Percentiles rank a stretch among this genome's conserved stretches.
Evolutionary conservation across 108 stramenopile species (phyloP).

Genomic region (Chaetoceros muelleri): DNA sequence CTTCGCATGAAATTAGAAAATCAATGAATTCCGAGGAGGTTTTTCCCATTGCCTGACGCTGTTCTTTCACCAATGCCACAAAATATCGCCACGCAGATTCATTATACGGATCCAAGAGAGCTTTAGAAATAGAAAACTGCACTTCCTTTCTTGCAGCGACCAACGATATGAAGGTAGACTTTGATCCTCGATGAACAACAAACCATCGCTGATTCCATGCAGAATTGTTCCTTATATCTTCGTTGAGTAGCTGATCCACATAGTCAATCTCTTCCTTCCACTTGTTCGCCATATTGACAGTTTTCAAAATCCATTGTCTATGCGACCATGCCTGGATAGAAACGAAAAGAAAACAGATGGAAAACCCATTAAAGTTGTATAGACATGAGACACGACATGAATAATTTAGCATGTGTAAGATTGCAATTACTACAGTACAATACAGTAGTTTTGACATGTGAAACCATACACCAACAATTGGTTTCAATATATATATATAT

Average conservation of each 20-base stretch:
- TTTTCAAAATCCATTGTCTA: constrained; percentile 82
- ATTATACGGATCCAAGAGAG: constrained; percentile 69
- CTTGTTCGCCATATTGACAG: constrained; percentile 31
- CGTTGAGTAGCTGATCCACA: constrained; percentile 40
- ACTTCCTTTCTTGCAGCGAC: constrained; percentile 39
- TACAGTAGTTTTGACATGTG: too few relatives aligned
- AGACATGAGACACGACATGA: not conserved
- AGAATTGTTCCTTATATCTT: constrained; percentile 93
- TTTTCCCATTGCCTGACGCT: constrained; percentile 11
- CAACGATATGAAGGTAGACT: constrained; percentile 10
- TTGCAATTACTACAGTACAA: not conserved
- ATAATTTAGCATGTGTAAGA: not conserved
- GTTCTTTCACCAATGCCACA: constrained; percentile 62
- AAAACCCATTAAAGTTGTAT: not conserved
- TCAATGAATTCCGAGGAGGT: too few relatives aligned
- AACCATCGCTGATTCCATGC: constrained; percentile 99
- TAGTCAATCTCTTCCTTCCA: constrained; percentile 76
- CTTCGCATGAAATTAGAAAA: not conserved
- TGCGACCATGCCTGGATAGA: constrained; percentile 73
- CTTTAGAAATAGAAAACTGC: constrained; percentile 43
- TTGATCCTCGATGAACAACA: constrained; percentile 49
- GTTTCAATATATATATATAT: not conserved
- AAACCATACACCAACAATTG: not conserved
- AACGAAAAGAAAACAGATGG: not conserved
- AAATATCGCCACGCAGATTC: constrained; percentile 80